phyloP scores from a whole-genome alignment of 805 yeast genomes.

The Ogataea ramenticola region DNA sequence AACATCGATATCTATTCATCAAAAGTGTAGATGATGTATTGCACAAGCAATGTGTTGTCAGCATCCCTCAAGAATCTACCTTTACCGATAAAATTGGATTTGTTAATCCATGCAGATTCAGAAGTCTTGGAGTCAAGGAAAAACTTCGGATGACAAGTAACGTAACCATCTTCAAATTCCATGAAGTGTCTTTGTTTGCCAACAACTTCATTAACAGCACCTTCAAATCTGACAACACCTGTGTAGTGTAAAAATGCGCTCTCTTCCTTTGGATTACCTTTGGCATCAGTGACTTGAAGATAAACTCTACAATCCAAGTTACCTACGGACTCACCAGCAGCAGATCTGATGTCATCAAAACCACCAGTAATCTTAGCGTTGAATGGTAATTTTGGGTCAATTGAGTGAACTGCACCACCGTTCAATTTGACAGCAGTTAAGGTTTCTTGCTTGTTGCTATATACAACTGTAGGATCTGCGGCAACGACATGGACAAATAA shows the following conservation, averaged over 20 bases:
- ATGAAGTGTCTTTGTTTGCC: constrained; percentile 22
- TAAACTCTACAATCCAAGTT: constrained; percentile 42
- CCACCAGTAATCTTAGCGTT: constrained; percentile 33
- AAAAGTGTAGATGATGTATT: constrained; percentile 42
- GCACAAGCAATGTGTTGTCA: constrained; percentile 40
- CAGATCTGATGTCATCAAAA: constrained; percentile 39
- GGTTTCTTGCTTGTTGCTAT: constrained; percentile 19
- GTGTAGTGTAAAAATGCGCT: constrained; percentile 37
- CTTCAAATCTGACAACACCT: constrained; percentile 39
- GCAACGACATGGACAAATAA: constrained; percentile 29
- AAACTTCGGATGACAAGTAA: constrained; percentile 41
- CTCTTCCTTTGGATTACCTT: constrained; percentile 32
- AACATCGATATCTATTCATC: too few relatives aligned
- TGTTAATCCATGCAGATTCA: constrained; percentile 43
- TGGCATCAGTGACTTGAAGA: constrained; percentile 22
- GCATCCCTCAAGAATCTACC: constrained; percentile 51
- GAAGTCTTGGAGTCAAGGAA: constrained; percentile 33
- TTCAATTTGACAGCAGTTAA: constrained; percentile 24
- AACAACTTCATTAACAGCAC: constrained; percentile 29
- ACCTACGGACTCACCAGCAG: constrained; percentile 22
- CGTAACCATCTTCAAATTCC: constrained; percentile 40
- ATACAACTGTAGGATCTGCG: constrained; percentile 24
- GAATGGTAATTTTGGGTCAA: constrained; percentile 30
- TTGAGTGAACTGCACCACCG: constrained; percentile 30
- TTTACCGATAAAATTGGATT: constrained; percentile 45